These are phyloP conservation scores for Venturia oleaginea DNA, from an alignment of 2,329 filamentous ascomycete genomes.

Conservation along the genomic window DNA sequence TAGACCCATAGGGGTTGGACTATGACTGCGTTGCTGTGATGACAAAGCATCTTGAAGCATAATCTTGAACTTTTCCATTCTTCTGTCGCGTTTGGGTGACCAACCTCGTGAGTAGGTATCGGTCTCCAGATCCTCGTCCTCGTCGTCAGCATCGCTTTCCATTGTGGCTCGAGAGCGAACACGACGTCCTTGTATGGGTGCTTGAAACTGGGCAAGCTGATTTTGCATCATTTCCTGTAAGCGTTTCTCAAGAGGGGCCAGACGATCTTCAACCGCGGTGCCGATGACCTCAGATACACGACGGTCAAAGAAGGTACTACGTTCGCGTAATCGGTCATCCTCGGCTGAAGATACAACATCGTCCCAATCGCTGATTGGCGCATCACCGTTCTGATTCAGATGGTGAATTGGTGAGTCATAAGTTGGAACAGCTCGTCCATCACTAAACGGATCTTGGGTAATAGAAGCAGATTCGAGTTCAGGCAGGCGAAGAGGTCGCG, in stretches of 20 bases:
- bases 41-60: constrained; percentile 54
- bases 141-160: constrained; percentile 89
- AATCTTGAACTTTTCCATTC: constrained; percentile 65
- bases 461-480: constrained; percentile 25
- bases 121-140: constrained; percentile 62
- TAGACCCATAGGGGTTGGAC: neutral
- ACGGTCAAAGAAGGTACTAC: constrained; percentile 81
- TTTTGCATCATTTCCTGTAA: constrained; percentile 52
- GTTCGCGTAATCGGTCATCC: constrained; percentile 70
- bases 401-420: constrained; percentile 52
- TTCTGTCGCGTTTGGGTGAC: constrained; percentile 71
- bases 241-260: constrained; percentile 74
- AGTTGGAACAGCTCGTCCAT: constrained; percentile 49
- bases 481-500: constrained; percentile 18
- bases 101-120: constrained; percentile 52
- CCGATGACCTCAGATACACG: constrained; percentile 83
- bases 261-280: constrained; percentile 61
- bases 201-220: neutral
- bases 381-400: constrained; percentile 53
- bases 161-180: constrained; percentile 55
- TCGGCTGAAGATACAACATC: constrained; percentile 73
- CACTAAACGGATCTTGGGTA: constrained; percentile 50
- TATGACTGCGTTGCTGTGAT: constrained; percentile 25
- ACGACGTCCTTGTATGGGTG: constrained; percentile 42
- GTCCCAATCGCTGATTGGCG: constrained; percentile 85